These are phyloP conservation scores for Exserohilum rostratum DNA, from an alignment of 2,329 filamentous ascomycete species.

Conservation along the genomic window DNA sequence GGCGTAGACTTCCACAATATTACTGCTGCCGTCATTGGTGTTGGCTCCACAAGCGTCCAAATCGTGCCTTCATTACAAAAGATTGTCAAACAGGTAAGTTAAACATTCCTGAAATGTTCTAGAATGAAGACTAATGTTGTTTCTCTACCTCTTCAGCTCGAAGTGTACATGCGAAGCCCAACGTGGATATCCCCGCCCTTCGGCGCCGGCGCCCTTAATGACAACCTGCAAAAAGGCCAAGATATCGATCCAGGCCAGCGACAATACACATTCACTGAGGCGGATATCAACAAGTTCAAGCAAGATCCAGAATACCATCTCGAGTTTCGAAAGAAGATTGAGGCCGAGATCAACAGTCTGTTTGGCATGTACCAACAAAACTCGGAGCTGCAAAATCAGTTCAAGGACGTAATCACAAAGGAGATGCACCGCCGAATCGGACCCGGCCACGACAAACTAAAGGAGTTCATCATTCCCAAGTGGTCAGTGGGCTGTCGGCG, in stretches of 20 bases:
- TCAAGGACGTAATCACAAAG: constrained; percentile 48
- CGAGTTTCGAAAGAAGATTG: constrained; percentile 56
- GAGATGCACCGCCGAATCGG: constrained; percentile 51
- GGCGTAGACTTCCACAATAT: constrained; percentile 43
- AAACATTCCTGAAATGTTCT: neutral
- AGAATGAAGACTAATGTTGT: neutral
- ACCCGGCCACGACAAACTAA: constrained; percentile 50
- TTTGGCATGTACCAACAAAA: constrained; percentile 61
- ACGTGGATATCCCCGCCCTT: constrained; percentile 52
- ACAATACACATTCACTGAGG: constrained; percentile 55
- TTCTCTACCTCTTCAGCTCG: constrained; percentile 12
- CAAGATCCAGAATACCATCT: constrained; percentile 63
- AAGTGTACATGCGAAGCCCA: constrained; percentile 47
- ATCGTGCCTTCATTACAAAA: constrained; percentile 50
- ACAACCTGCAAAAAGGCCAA: constrained; percentile 43
- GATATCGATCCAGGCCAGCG: constrained; percentile 50
- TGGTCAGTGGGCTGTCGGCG: constrained; percentile 53
- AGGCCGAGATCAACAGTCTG: constrained; percentile 58
- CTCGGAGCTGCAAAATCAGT: constrained; percentile 52
- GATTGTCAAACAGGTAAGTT: constrained; percentile 33
- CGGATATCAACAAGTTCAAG: constrained; percentile 63
- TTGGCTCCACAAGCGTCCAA: constrained; percentile 44
- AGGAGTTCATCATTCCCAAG: constrained; percentile 55
- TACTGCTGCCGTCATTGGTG: constrained; percentile 41
- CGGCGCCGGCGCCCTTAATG: constrained; percentile 42